These are phyloP conservation scores for Sporothrix phasma DNA, from an alignment of 2,329 filamentous ascomycete genomes.

Conservation along the genomic window DNA sequence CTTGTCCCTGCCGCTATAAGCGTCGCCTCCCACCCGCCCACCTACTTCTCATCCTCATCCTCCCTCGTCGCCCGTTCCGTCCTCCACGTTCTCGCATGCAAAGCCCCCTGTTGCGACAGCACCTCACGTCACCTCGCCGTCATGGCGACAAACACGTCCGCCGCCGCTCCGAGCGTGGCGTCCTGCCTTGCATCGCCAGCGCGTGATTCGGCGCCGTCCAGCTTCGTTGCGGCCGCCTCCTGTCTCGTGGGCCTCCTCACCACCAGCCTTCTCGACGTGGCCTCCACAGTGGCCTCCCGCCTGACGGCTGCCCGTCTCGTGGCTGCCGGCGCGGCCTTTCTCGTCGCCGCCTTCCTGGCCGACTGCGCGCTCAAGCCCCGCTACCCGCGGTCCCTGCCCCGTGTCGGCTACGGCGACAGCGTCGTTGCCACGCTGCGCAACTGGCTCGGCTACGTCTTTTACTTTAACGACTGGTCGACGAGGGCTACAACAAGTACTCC, in stretches of 20 bases:
- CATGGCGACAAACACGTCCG: not conserved
- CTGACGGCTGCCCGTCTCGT: constrained; percentile 26
- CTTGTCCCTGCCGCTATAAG: not conserved
- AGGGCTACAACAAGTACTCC: constrained; percentile 37
- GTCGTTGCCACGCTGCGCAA: constrained; percentile 31
- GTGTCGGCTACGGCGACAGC: constrained; percentile 32
- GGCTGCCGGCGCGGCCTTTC: constrained; percentile 25
- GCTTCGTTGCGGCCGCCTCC: not conserved
- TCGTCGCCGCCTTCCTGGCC: constrained; percentile 30
- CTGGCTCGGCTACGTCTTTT: constrained; percentile 30
- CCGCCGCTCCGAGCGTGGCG: not conserved
- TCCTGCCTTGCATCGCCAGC: not conserved
- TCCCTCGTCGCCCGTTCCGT: not conserved
- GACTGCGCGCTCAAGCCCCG: constrained; percentile 32
- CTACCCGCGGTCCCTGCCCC: constrained; percentile 32
- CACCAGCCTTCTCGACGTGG: not conserved
- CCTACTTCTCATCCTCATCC: not conserved
- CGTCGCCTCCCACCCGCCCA: not conserved
- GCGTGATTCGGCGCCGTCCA: not conserved
- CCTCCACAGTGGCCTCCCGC: not conserved
- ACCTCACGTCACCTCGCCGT: not conserved
- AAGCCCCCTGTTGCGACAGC: too few species aligned
- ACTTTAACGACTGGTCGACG: constrained; percentile 31
- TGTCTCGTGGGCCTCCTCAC: not conserved
- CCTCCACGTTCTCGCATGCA: too few species aligned